Evolutionary conservation across 2,329 filamentous ascomycete genomes (phyloP), one percentile per base, ranked within the genome.

Genomic region (Stagonosporopsis chrysanthemi): DNA sequence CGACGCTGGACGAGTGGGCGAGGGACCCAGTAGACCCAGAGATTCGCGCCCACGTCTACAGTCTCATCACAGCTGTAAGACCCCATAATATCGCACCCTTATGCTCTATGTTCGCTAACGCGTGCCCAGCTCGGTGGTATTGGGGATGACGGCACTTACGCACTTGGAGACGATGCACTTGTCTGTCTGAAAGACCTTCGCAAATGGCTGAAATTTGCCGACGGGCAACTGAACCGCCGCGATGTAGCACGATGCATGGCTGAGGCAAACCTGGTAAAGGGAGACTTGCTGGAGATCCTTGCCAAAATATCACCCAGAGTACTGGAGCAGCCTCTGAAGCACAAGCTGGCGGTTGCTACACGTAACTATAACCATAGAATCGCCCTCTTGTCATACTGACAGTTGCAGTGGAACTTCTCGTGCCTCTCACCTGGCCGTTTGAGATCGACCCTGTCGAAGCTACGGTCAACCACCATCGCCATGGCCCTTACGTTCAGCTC

Each of bases 121-220:
- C 28, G 42, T n/a, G 38, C 42, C 40, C 75, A 97, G 92, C 88
- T 97, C 63, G 94, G 93, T 79, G 94, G 93, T 50, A 87, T 88
- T 69, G 90, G 90, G 65, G 88, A 94, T 68, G 88, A 92, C 71
- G 90, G 90, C 54, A 84, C 84, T 71, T 99, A 99, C 76, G 84
- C 91, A 40, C 87, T 98, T 33, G 95, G 95, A 77, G 94, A 98
- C 77, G 94, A 97, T 73, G 94, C 93, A 12, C 82, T 96, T 58
- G 91, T 95, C 56, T 95, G 93, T 71, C 82, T 99, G 55, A 92
- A 94, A 61, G 95, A 99, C 78, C 84, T 99, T 52, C 94, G 95
- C 73, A 89, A 90, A 85, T 99, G 95, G 95, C 84, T 99, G 65
- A 92, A 92, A 67, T 87, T 97, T 62, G 95, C 95, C 82, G 93